Evolutionary conservation across 2,329 filamentous ascomycete genomes (phyloP).

Genomic region (Tolypocladium inflatum): DNA sequence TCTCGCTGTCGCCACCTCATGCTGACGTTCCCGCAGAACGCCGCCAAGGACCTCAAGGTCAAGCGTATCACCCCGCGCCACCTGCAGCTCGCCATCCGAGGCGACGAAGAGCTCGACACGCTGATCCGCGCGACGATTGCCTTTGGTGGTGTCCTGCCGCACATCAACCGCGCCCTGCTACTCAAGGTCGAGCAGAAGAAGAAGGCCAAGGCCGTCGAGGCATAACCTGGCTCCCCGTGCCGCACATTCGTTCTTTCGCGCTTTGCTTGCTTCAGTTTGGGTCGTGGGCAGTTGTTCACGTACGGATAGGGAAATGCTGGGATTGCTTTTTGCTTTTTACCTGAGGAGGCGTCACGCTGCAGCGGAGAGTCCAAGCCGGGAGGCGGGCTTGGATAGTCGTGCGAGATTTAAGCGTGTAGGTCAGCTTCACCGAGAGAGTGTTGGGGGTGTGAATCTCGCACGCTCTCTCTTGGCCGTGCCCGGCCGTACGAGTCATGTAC

Average conservation of each 20-base stretch:
- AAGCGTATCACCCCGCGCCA: conserved; percentile 99
- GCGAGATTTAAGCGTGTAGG: background rate
- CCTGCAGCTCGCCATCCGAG: conserved; percentile 93
- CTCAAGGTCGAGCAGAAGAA: conserved; percentile 98
- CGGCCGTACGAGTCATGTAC: background rate
- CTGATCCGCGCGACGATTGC: conserved; percentile 96
- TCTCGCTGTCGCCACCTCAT: conserved; percentile 6
- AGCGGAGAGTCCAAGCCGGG: background rate
- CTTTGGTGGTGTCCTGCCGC: conserved; percentile 93
- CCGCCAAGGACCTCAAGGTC: conserved; percentile 98
- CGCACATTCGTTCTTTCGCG: conserved; percentile 5
- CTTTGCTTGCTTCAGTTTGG: conserved; percentile 6
- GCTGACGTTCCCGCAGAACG: conserved; percentile 51
- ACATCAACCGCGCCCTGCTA: conserved; percentile 95
- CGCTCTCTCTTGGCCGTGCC: background rate
- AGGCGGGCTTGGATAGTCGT: background rate
- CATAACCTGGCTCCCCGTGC: conserved; percentile 15
- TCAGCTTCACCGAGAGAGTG: background rate
- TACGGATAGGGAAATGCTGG: conserved; percentile 2
- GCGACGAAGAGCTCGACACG: conserved; percentile 96
- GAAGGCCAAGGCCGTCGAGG: conserved; percentile 54
- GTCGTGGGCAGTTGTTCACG: background rate
- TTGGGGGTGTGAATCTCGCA: background rate
- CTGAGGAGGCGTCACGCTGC: background rate
- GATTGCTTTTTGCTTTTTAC: background rate